Evolutionary conservation across 2,329 filamentous ascomycete genomes (phyloP).

Genomic region (Aspergillus texensis): DNA sequence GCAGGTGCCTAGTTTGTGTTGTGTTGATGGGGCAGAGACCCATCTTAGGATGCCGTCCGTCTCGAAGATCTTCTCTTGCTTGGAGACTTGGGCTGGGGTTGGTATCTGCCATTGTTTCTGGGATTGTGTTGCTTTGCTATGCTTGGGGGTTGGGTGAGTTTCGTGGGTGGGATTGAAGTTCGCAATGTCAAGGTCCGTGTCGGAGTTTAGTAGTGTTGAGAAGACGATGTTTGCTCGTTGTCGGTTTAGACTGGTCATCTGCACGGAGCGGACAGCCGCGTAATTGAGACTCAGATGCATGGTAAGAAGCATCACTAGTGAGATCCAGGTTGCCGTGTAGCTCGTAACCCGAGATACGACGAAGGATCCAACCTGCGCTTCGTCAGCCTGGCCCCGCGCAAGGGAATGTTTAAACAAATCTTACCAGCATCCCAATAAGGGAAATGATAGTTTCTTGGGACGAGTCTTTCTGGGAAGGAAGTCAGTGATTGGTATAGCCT

Average conservation of each 20-base stretch:
- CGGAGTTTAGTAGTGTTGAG: slow-evolving; percentile 53
- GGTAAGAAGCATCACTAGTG: slow-evolving; percentile 71
- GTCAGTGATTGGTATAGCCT: slow-evolving; percentile 3
- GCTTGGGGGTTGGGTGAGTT: neutral
- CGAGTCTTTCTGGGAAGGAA: slow-evolving; percentile 68
- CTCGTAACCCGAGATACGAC: slow-evolving; percentile 77
- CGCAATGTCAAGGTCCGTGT: slow-evolving; percentile 18
- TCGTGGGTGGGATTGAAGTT: neutral
- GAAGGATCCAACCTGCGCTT: slow-evolving; percentile 67
- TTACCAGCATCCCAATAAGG: slow-evolving; percentile 77
- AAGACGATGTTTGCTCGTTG: slow-evolving; percentile 83
- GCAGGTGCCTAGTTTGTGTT: slow-evolving; percentile 51
- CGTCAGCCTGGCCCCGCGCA: neutral
- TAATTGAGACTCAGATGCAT: slow-evolving; percentile 86
- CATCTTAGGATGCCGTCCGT: slow-evolving; percentile 68
- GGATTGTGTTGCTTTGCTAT: neutral
- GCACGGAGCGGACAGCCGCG: slow-evolving; percentile 78
- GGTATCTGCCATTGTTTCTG: slow-evolving; percentile 38
- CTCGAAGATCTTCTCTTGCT: slow-evolving; percentile 61
- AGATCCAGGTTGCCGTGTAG: slow-evolving; percentile 70
- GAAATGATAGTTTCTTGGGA: slow-evolving; percentile 95
- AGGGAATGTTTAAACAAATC: slow-evolving; percentile 22
- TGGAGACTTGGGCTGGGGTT: slow-evolving; percentile 66
- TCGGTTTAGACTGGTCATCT: slow-evolving; percentile 80
- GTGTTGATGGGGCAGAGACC: slow-evolving; percentile 24